phyloP scores from a whole-genome alignment of 108 stramenopile genomes.

The Cyclotella atomus region DNA sequence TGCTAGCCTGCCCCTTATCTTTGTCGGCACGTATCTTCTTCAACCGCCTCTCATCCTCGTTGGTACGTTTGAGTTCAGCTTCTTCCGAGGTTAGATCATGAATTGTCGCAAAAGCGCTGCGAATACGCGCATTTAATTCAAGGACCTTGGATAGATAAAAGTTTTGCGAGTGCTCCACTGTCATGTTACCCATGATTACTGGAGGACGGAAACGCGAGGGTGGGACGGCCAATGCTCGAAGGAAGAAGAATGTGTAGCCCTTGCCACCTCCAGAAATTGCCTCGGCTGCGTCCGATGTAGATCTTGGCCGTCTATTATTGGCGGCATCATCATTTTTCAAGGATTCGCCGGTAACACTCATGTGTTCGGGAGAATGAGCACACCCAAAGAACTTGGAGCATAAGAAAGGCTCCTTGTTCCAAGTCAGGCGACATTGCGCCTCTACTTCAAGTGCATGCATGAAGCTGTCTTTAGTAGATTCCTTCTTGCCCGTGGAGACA shows the following conservation, averaged over 20 bases:
- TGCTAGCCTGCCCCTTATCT: constrained; percentile 58
- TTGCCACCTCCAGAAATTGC: constrained; percentile 32
- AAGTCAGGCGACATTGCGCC: constrained; percentile 89
- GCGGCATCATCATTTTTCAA: not conserved
- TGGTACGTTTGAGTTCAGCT: constrained; percentile 26
- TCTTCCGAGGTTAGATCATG: constrained; percentile 47
- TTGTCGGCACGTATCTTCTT: constrained; percentile 43
- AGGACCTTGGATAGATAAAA: constrained; percentile 85
- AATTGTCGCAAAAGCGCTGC: constrained; percentile 40
- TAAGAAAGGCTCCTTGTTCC: constrained; percentile 74
- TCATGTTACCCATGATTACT: constrained; percentile 86
- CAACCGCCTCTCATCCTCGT: constrained; percentile 13
- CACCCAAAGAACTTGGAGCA: constrained; percentile 79
- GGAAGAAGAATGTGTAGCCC: constrained; percentile 88
- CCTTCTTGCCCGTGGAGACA: constrained; percentile 31
- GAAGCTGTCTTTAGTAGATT: constrained; percentile 71
- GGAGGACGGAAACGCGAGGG: constrained; percentile 97
- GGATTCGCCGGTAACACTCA: not conserved
- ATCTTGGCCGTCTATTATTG: constrained; percentile 33
- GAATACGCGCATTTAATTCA: constrained; percentile 68
- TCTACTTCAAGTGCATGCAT: constrained; percentile 94
- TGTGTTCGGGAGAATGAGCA: constrained; percentile 35
- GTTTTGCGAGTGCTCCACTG: constrained; percentile 97
- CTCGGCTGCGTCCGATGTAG: constrained; percentile 45
- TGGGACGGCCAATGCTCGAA: constrained; percentile 90